Evolutionary conservation across 2,329 filamentous ascomycete species (phyloP).

Genomic region (Aureobasidium melanogenum): DNA sequence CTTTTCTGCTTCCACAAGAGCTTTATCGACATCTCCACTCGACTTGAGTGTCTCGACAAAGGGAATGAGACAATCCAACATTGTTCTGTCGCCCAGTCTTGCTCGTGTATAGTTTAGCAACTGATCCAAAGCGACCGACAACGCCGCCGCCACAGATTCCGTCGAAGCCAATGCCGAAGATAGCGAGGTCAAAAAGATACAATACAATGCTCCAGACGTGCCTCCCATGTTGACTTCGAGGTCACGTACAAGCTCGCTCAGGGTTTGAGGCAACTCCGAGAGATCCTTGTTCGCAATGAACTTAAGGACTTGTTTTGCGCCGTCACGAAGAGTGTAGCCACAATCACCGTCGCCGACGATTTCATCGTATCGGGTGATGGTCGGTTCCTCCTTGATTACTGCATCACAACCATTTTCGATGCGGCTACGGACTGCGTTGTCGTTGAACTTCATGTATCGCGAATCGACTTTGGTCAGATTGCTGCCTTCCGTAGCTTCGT

Average conservation of each 20-base stretch:
- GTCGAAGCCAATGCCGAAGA: slow-evolving; percentile 21
- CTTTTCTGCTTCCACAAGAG: slow-evolving; percentile 20
- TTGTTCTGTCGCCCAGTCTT: slow-evolving; percentile 26
- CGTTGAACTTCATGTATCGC: slow-evolving; percentile 21
- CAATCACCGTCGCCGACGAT: slow-evolving; percentile 31
- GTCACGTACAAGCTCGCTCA: slow-evolving; percentile 23
- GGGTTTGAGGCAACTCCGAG: slow-evolving; percentile 18
- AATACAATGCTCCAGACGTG: slow-evolving; percentile 27
- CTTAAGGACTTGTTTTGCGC: slow-evolving; percentile 26
- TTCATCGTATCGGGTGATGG: slow-evolving; percentile 29
- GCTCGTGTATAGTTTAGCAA: slow-evolving; percentile 27
- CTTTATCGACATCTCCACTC: slow-evolving; percentile 18
- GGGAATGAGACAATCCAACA: slow-evolving; percentile 30
- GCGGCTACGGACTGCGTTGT: slow-evolving; percentile 20
- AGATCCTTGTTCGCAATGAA: slow-evolving; percentile 26
- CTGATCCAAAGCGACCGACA: slow-evolving; percentile 21
- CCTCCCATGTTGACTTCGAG: slow-evolving; percentile 30
- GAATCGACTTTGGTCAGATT: slow-evolving; percentile 15
- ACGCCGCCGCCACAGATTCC: slow-evolving; percentile 17
- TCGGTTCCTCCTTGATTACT: slow-evolving; percentile 26
- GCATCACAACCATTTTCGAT: slow-evolving; percentile 26
- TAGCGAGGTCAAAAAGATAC: slow-evolving; percentile 27
- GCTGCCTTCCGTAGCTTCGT: slow-evolving; percentile 5
- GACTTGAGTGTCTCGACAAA: slow-evolving; percentile 22
- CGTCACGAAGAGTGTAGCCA: slow-evolving; percentile 28